Percentiles rank a stretch among this genome's conserved stretches.
phyloP scores from a whole-genome alignment of 306 rosid species.

The Cucumis sativus region Cucumber_9930_V3 NC_026660.2:26351501-26352000 shows the following conservation, averaged over 20 bases:
- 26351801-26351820: background rate
- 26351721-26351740: constrained; percentile 9
- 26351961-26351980: background rate
- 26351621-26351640: constrained; percentile 89
- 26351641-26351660: constrained; percentile 24
- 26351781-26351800: background rate
- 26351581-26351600: constrained; percentile 40
- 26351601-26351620: constrained; percentile 15
- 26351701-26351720: constrained; percentile 45
- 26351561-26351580: constrained; percentile 70
- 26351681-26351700: background rate
- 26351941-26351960: background rate
- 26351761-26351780: background rate
- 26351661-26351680: constrained; percentile 1
- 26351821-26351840: background rate
- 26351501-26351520: constrained; percentile 91
- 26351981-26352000: background rate
- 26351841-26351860: background rate
- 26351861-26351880: background rate
- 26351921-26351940: background rate
- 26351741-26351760: constrained; percentile 6
- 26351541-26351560: constrained; percentile 89
- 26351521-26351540: constrained; percentile 82
- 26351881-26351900: background rate
- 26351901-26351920: background rate